These are phyloP conservation scores for Kodamaea nitidulidarum DNA, from an alignment of 805 yeast species.

Conservation along the genomic window DNA sequence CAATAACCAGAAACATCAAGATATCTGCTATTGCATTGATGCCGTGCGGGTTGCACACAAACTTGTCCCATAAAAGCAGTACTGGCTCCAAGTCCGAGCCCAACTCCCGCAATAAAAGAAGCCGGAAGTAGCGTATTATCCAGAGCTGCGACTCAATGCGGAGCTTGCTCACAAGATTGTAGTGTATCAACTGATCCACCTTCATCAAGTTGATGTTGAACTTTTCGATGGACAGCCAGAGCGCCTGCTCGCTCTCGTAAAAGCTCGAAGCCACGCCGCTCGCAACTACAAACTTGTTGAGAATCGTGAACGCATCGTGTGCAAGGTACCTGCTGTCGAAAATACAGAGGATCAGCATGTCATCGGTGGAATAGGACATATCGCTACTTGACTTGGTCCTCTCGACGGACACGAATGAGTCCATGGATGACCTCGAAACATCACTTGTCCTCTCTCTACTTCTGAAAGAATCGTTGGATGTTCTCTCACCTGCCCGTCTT, in stretches of 20 bases:
- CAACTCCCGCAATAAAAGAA: constrained; percentile 46
- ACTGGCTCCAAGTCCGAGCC: constrained; percentile 24
- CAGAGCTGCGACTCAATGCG: constrained; percentile 50
- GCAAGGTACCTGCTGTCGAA: constrained; percentile 34
- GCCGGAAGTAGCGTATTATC: constrained; percentile 50
- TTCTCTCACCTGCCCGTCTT: constrained; percentile 4
- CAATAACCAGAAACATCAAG: constrained; percentile 39
- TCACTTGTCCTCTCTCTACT: no score
- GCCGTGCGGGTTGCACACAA: constrained; percentile 26
- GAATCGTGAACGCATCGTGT: constrained; percentile 43
- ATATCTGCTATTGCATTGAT: constrained; percentile 31
- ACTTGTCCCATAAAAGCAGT: constrained; percentile 47
- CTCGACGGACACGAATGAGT: no score
- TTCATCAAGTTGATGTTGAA: constrained; percentile 48
- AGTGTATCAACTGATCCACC: constrained; percentile 46
- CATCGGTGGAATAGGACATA: constrained; percentile 19
- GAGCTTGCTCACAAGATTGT: constrained; percentile 39
- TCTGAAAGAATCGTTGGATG: no score
- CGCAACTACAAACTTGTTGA: constrained; percentile 39
- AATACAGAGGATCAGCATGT: constrained; percentile 34
- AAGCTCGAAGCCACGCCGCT: constrained; percentile 33
- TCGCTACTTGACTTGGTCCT: no score
- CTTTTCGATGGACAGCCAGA: constrained; percentile 44
- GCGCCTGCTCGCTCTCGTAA: constrained; percentile 37
- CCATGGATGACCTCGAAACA: no score